Percentiles rank a stretch among this genome's conserved stretches.
These are phyloP conservation scores for Lycium ferocissimum DNA, from an alignment of 257 asterid species.

Conservation along the genomic window DNA sequence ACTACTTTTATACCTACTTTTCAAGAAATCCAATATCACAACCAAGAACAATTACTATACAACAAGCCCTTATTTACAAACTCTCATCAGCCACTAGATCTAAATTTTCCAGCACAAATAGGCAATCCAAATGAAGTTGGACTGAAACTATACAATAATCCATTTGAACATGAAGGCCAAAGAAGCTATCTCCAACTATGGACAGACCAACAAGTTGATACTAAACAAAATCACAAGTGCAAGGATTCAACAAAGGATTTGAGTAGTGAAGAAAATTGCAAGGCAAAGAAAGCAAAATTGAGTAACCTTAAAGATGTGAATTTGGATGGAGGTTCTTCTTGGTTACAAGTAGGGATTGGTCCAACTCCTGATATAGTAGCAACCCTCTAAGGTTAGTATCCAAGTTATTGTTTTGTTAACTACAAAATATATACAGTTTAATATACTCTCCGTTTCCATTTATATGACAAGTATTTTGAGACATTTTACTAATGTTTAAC, in stretches of 20 bases:
- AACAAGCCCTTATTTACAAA: slow-evolving; percentile 47
- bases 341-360: slow-evolving; percentile 87
- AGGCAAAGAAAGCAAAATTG: slow-evolving; percentile 56
- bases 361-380: slow-evolving; percentile 40
- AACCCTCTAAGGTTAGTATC: not conserved
- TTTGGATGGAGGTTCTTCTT: slow-evolving; percentile 60
- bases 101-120: slow-evolving; percentile 48
- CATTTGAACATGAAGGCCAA: slow-evolving; percentile 35
- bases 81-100: slow-evolving; percentile 46
- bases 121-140: slow-evolving; percentile 22
- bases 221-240: slow-evolving; percentile 29
- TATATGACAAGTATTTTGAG: not conserved
- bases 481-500: not conserved
- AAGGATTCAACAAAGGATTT: not conserved
- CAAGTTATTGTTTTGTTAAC: not conserved
- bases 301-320: slow-evolving; percentile 64
- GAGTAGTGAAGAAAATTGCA: slow-evolving; percentile 42
- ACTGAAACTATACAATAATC: not conserved
- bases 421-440: not conserved
- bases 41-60: slow-evolving; percentile 40
- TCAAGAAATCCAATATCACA: slow-evolving; percentile 34
- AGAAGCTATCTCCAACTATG: slow-evolving; percentile 46
- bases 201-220: slow-evolving; percentile 29
- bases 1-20: slow-evolving; percentile 59
- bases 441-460: not conserved